A percentile compares a stretch with the other conserved stretches of the same genome.
Evolutionary conservation across 306 rosid species (phyloP).

Genomic region (Corylus heterophylla): DNA sequence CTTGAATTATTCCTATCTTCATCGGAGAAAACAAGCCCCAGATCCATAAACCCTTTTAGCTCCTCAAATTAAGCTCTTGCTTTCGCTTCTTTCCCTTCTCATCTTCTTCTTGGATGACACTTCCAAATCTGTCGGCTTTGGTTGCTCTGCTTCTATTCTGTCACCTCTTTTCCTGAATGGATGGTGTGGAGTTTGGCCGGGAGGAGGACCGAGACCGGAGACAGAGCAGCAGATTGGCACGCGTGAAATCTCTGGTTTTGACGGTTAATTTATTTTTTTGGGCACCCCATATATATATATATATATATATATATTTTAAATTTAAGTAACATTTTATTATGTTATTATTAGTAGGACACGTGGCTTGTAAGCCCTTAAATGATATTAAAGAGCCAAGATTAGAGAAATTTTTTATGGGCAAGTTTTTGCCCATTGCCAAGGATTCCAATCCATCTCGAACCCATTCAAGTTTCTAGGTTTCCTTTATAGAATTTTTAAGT

Average conservation of each 20-base stretch:
- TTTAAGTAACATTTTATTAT: no score
- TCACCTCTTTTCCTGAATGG: constrained; percentile 52
- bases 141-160: constrained; percentile 2
- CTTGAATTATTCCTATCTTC: constrained; percentile 71
- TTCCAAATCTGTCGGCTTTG: constrained; percentile 16
- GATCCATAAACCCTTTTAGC: constrained; percentile 85
- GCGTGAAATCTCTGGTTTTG: constrained; percentile 34
- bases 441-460: no score
- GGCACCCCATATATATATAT: no score
- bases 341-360: no score
- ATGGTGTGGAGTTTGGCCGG: constrained; percentile 49
- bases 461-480: no score
- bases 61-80: constrained; percentile 87
- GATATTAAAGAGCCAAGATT: no score
- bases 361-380: no score
- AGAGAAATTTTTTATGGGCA: no score
- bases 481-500: no score
- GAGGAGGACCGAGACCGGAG: constrained; percentile 52
- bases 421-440: no score
- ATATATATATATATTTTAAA: no score
- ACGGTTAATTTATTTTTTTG: no score
- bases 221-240: constrained; percentile 34
- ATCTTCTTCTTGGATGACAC: constrained; percentile 31
- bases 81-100: constrained; percentile 37
- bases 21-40: constrained; percentile 84